Base-by-base conservation (phyloP, 768 basidiomycete genomes). In the Holtermanniella nyarrowii region DNA sequence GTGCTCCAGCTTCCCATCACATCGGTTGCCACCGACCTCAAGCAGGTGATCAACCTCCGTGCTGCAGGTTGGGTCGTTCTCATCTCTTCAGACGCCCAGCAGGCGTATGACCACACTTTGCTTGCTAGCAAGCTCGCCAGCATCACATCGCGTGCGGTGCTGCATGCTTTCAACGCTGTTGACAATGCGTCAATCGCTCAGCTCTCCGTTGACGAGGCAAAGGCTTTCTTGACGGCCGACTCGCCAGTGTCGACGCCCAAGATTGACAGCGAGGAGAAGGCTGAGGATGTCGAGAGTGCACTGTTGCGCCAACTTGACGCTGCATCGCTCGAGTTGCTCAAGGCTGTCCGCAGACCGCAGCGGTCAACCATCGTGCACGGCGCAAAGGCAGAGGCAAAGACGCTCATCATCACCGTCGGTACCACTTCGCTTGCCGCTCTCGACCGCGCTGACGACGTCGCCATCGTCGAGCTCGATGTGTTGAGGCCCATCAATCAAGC, bases 101-200 rank as follows among this genome's bases (percentile, higher is more conserved):
- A 89, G 64, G 87, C 89, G 3, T 85, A 93, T 61, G 87, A 91
- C 65, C 83, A 96, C 70, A 85, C 88, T 21, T 74, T 96, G 27
- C 78, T 97, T 16, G 88, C 88, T 13, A 82, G 86, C 46, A 80
- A 83, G 41, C 73, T 96, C 46, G 87, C 93, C 0, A 77, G 77
- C 31, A 69, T 77, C 5, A 80, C 85, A 61, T 76, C 76, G 50
- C 84, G 80, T 59, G 82, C 83, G 4, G 86, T 93, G n/a, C 75
- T 95, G 22, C 93, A 96, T 67, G 82, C 79, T 13, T 95, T 89
- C 72, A 82, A 84, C 61, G 64, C 75, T 5, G 72, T 64, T 1
- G 68, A 68, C 14, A 74, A 77, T 23, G 57, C 66, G 4, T 65
- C 79, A 11, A 72, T 65, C 14, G 50, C 76, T 18, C 78, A 83